Conservation (phyloP, 495 filamentous ascomycete species). For the Copromyces sp. region DNA sequence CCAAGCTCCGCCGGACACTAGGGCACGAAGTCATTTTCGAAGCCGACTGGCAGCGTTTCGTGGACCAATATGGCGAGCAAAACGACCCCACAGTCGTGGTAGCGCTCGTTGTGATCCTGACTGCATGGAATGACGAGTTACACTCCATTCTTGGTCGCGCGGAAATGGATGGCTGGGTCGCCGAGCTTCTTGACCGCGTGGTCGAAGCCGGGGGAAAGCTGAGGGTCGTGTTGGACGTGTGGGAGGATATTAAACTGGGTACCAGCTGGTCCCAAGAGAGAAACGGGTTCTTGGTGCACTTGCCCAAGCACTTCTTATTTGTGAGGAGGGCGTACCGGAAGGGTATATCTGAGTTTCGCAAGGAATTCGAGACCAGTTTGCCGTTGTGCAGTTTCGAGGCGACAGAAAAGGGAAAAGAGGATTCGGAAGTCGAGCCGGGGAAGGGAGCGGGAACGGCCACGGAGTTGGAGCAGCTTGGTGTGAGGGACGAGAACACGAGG, state of each 20-base stretch:
- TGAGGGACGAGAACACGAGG: conserved; percentile 5
- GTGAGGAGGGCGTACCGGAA: not conserved
- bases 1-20: conserved; percentile 13
- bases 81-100: not conserved
- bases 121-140: not conserved
- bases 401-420: not conserved
- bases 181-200: conserved; percentile 19
- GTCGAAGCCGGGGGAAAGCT: conserved; percentile 8
- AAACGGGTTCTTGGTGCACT: conserved; percentile 18
- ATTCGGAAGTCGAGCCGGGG: conserved; percentile 4
- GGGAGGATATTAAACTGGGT: not conserved
- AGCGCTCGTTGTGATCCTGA: accelerated
- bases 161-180: not conserved
- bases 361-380: not conserved
- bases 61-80: conserved; percentile 14
- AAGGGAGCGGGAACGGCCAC: not conserved
- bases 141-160: not conserved
- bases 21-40: conserved; percentile 23
- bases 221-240: conserved; percentile 1
- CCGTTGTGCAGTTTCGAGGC: not conserved
- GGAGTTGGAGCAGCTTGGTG: not conserved
- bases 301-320: conserved; percentile 13
- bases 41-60: conserved; percentile 26
- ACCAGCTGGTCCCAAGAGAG: conserved; percentile 19
- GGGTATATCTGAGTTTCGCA: accelerated